Percentiles rank a stretch among this genome's conserved stretches.
These are phyloP conservation scores for Torulaspora delbrueckii DNA, from an alignment of 805 yeast genomes.

Conservation along the genomic window DNA sequence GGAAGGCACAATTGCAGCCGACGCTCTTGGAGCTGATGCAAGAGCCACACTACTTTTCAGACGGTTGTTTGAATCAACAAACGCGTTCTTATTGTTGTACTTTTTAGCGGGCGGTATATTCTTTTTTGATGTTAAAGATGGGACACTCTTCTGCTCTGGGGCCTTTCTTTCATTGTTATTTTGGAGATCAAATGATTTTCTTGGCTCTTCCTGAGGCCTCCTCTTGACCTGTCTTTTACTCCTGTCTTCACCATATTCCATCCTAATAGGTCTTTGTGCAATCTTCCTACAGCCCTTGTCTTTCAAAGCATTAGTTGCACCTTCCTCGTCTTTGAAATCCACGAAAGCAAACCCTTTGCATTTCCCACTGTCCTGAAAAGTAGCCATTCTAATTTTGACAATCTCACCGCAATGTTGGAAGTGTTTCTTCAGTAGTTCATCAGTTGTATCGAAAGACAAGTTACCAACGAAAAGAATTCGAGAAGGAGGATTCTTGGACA, in stretches of 20 bases:
- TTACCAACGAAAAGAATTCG: slow-evolving; percentile 90
- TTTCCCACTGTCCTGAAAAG: slow-evolving; percentile 94
- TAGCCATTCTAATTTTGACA: slow-evolving; percentile 83
- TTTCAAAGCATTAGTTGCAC: slow-evolving; percentile 77
- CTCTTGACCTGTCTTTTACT: slow-evolving; percentile 61
- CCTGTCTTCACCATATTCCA: slow-evolving; percentile 95
- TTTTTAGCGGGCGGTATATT: slow-evolving; percentile 6
- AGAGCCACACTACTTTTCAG: slow-evolving; percentile 77
- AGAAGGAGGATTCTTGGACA: slow-evolving; percentile 79
- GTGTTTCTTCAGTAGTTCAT: slow-evolving; percentile 69
- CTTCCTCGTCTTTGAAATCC: slow-evolving; percentile 74
- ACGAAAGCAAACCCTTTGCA: slow-evolving; percentile 95
- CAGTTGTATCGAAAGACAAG: slow-evolving; percentile 84
- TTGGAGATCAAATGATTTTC: slow-evolving; percentile 24
- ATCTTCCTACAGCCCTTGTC: slow-evolving; percentile 62
- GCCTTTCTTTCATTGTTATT: slow-evolving; percentile 7
- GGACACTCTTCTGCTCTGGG: slow-evolving; percentile 13
- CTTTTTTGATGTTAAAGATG: neutral
- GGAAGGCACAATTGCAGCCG: slow-evolving; percentile 83
- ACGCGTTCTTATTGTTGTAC: slow-evolving; percentile 5
- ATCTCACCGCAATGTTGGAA: slow-evolving; percentile 93
- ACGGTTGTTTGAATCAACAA: slow-evolving; percentile 43
- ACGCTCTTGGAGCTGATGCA: slow-evolving; percentile 82
- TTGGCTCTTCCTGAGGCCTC: slow-evolving; percentile 28
- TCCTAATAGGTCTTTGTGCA: slow-evolving; percentile 68